phyloP scores from a whole-genome alignment of 257 asterid species.

The Solanum clarkiae region DNA sequence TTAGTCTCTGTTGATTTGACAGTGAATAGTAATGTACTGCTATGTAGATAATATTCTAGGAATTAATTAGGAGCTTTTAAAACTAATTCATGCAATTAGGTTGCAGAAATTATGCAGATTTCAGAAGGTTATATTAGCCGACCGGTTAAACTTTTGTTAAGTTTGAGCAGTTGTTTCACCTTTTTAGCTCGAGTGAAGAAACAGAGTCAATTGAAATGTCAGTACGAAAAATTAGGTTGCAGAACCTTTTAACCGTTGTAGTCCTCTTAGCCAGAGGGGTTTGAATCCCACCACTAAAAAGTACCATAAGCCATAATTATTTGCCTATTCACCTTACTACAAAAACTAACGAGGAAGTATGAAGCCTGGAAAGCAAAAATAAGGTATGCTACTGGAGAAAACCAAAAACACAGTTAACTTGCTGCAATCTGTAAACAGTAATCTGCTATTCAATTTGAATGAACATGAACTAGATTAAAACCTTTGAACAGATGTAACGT shows the following conservation, averaged over 20 bases:
- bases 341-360: background rate
- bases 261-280: background rate
- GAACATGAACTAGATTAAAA: background rate
- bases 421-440: background rate
- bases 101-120: background rate
- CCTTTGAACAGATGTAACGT: background rate
- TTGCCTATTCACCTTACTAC: background rate
- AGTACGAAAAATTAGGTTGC: background rate
- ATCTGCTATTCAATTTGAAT: background rate
- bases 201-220: background rate
- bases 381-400: background rate
- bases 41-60: background rate
- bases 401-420: background rate
- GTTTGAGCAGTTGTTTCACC: background rate
- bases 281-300: background rate
- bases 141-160: background rate
- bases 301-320: background rate
- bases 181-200: background rate
- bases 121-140: background rate
- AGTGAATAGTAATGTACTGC: background rate
- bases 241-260: background rate
- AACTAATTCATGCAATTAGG: background rate
- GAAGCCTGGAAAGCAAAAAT: background rate
- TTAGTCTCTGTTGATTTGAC: no score
- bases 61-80: background rate